Evolutionary conservation across 2,329 filamentous ascomycete species (phyloP).

Genomic region (Alternaria sp.): DNA sequence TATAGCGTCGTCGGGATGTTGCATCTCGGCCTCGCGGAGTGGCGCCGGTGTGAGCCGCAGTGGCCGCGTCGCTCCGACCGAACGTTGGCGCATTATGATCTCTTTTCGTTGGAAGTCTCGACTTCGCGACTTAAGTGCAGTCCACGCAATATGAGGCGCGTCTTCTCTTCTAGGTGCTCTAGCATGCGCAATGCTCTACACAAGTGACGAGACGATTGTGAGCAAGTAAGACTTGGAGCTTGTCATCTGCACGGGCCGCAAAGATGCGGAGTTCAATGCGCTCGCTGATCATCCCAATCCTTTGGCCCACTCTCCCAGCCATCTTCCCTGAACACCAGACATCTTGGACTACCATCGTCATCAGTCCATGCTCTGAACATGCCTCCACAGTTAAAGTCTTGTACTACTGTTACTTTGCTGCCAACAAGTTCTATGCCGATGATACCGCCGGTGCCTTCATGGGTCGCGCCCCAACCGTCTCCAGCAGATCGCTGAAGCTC

Average conservation of each 20-base stretch:
- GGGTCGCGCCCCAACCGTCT: slow-evolving; percentile 72
- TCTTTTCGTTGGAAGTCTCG: background rate
- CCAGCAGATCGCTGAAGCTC: slow-evolving; percentile 78
- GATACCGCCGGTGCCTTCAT: slow-evolving; percentile 84
- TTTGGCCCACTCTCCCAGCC: slow-evolving; percentile 32
- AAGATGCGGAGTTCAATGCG: background rate
- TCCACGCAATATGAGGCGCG: background rate
- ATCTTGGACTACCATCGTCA: slow-evolving; percentile 62
- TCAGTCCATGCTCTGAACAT: slow-evolving; percentile 85
- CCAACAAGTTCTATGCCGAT: slow-evolving; percentile 76
- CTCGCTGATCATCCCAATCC: background rate
- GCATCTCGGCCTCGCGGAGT: background rate
- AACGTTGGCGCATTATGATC: background rate
- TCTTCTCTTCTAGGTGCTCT: background rate
- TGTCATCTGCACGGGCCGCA: background rate
- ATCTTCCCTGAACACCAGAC: slow-evolving; percentile 64
- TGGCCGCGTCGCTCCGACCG: background rate
- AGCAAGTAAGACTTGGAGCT: background rate
- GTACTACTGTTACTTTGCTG: slow-evolving; percentile 65
- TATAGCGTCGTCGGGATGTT: background rate
- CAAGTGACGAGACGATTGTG: background rate
- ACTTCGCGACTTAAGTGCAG: background rate
- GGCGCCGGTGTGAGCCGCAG: background rate
- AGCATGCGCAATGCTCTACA: background rate
- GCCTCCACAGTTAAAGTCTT: slow-evolving; percentile 84